Conservation (phyloP, 768 basidiomycete genomes). For the Clavaria fumosa region DNA sequence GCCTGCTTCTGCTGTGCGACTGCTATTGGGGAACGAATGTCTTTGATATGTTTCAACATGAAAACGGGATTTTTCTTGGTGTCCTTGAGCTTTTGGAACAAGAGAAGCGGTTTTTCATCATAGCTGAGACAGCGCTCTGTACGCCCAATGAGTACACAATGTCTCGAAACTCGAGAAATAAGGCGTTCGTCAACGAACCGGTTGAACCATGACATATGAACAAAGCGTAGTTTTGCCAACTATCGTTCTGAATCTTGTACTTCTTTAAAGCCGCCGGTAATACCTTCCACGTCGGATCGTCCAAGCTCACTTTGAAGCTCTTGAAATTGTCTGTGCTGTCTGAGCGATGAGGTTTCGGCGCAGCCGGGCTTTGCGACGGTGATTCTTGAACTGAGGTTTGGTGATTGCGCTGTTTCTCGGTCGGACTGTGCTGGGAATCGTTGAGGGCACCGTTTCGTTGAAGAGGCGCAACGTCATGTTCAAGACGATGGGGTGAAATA, state of each 20-base stretch:
- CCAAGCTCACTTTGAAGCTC: constrained; percentile 93
- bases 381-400: constrained; percentile 20
- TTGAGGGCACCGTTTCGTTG: background rate
- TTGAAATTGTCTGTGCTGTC: constrained; percentile 70
- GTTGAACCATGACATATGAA: constrained; percentile 96
- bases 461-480: constrained; percentile 35
- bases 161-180: no score
- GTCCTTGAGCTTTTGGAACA: constrained; percentile 97
- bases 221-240: constrained; percentile 98
- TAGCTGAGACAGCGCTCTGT: constrained; percentile 92
- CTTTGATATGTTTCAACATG: constrained; percentile 94
- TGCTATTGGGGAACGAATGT: constrained; percentile 92
- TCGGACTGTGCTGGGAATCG: constrained; percentile 8
- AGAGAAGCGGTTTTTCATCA: constrained; percentile 91
- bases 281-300: constrained; percentile 98
- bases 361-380: constrained; percentile 18
- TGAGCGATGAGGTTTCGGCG: constrained; percentile 37
- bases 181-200: constrained; percentile 43
- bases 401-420: constrained; percentile 11
- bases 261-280: constrained; percentile 96
- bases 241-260: constrained; percentile 96
- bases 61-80: constrained; percentile 97
- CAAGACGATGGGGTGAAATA: constrained; percentile 61
- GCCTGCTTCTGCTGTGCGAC: constrained; percentile 96
- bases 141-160: no score